Base-by-base conservation (phyloP, 116 monocot genomes). In the Posidonia oceanica region DNA sequence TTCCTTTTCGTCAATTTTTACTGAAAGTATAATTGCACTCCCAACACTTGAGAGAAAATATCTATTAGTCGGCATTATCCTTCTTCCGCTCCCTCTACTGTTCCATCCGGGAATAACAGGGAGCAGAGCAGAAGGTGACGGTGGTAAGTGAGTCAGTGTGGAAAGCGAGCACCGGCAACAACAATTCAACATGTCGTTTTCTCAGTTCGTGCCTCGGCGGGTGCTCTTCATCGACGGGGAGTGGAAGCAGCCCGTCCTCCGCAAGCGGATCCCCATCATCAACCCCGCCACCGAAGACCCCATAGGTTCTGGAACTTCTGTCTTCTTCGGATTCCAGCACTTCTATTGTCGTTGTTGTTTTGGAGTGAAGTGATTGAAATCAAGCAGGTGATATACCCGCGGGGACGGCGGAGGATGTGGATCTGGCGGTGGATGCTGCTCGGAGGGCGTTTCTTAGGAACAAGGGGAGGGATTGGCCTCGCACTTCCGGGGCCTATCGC, bases 351-450 rank as follows among this genome's bases (percentile, higher is more conserved):
- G 36, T 64, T 41, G 14, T 4, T 69, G 51, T 51, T 63, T 68
- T 10, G n/a, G 36, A 14, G 23, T 52, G 29, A 14, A 29, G 36
- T 36, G 51, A 23, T 21, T 52, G 53, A 36, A 48, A 48, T 48
- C 48, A 52, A 20, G 52, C 54, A 98, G 98, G 98, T 0, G 93
- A 93, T 44, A 79, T 99, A 54, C 93, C 99, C n/a, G 87, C 99
- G 41, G 99, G 77, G 52, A 99, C 99, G 11, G 78, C 75, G 61
- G 99, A 99, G 86, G 99, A 99, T 68, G 93, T 99, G 23, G 90
- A 93, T 12, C 62, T 88, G 29, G 99, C 99, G 20, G 94, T 99
- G 64, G 83, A 74, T 20, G 99, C 99, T 14, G 99, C 99, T 37
- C 69, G 90, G 63, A 79, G 61, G 52, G 99, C 99, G 15, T 76